Base-by-base conservation (phyloP, 1,284 basidiomycete genomes). In the Irpex sp. region DNA sequence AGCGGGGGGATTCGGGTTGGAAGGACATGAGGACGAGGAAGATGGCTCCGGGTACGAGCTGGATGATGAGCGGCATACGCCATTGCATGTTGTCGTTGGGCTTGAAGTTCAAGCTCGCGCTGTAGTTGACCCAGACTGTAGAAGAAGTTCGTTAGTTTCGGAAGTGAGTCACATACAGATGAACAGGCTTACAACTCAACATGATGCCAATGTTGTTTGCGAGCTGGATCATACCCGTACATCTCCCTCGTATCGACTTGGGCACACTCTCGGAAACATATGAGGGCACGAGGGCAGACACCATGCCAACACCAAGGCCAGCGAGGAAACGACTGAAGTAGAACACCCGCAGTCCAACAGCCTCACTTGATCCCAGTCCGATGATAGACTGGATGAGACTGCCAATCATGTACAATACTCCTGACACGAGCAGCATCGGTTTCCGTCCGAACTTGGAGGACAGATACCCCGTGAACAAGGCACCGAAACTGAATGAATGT, bases 181-280 rank as follows among this genome's bases (percentile, higher is more conserved):
- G 21, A 35, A 51, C 5, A 58, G 5, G 69, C 81, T 68, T 60
- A 81, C 82, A 83, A 65, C 80, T 80, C 33, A 82, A 64, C 81
- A 83, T 80, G 62, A 80, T 81, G 4, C 82, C 83, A 26, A 80
- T 59, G 60, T 82, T 82, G 57, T 78, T 80, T 1, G 78, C 72
- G 46, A 86, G 76, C 67, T 89, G 85, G 68, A 85, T 80, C 58
- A 85, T 75, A 37, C 82, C 81, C 4, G 83, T 84, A 64, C 85
- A 84, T 19, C 83, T 74, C 1, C 85, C 84, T 64, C 85, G 79
- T 57, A 87, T 85, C 19, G 77, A 76, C 65, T 77, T 79, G 4
- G 85, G 86, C 1, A 81, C 81, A 57, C 81, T 84, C 72, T 87
- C 86, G 3, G 82, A 81, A 4, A 85, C 79, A 62, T 86, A 87